These are phyloP conservation scores for Delitschia confertaspora DNA, from an alignment of 495 filamentous ascomycete species.

Conservation along the genomic window DNA sequence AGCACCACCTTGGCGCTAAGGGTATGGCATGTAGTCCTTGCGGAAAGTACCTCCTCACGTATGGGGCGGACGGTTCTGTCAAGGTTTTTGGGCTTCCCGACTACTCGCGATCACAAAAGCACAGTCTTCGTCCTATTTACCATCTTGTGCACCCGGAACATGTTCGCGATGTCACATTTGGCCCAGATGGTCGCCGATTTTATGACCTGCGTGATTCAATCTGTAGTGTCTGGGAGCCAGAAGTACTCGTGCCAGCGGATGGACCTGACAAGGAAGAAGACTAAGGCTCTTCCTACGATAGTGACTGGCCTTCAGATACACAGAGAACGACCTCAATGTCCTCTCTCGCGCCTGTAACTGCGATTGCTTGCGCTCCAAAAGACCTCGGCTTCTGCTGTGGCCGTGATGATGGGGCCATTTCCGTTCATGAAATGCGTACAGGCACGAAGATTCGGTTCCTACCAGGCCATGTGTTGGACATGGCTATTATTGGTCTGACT, in stretches of 20 bases:
- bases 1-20: conserved; percentile 2
- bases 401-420: background rate
- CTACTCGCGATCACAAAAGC: conserved; percentile 1
- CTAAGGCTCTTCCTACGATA: background rate
- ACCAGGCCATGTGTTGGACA: background rate
- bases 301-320: background rate
- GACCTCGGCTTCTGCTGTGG: background rate
- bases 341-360: background rate
- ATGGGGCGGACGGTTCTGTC: conserved; percentile 2
- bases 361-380: background rate
- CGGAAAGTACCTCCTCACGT: conserved; percentile 3
- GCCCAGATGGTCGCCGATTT: conserved; percentile 5
- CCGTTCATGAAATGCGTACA: background rate
- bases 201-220: conserved; percentile 3
- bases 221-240: conserved; percentile 8
- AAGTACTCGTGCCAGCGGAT: conserved; percentile 1
- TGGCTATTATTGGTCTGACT: background rate
- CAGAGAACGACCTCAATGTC: background rate
- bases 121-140: too few relatives aligned
- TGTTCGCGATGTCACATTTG: conserved; percentile 6
- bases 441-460: background rate
- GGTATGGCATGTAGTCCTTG: background rate
- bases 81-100: conserved; percentile 9
- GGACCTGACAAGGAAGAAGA: conserved; percentile 3
- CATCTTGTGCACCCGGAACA: background rate